phyloP scores from a whole-genome alignment of 2,329 filamentous ascomycete genomes.

The Colletotrichum falcatum region DNA sequence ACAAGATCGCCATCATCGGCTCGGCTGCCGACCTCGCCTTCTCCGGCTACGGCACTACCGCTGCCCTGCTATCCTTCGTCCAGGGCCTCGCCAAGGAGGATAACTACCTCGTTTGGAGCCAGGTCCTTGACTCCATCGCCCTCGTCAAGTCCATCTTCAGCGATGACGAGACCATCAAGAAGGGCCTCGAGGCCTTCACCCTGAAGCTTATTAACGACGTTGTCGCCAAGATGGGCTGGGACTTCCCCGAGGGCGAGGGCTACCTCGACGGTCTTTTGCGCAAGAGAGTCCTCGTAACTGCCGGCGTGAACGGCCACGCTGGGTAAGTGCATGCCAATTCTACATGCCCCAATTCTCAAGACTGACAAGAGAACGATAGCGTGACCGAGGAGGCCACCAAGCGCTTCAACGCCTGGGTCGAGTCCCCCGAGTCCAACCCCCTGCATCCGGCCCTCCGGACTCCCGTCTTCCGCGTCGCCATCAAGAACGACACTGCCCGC shows the following conservation, averaged over 20 bases:
- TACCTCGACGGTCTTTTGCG: constrained; percentile 86
- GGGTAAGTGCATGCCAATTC: constrained; percentile 63
- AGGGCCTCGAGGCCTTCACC: constrained; percentile 81
- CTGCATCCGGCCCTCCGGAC: constrained; percentile 86
- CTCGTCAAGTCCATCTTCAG: constrained; percentile 88
- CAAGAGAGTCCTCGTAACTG: constrained; percentile 81
- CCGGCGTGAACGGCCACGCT: constrained; percentile 81
- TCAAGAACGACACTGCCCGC: constrained; percentile 76
- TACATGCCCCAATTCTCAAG: constrained; percentile 24
- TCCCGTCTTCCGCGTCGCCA: constrained; percentile 82
- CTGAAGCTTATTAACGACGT: constrained; percentile 81
- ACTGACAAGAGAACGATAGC: constrained; percentile 54
- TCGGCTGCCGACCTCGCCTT: constrained; percentile 91
- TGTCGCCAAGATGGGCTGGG: constrained; percentile 86
- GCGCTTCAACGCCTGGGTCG: constrained; percentile 84
- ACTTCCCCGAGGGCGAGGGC: constrained; percentile 81
- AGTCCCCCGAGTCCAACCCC: constrained; percentile 73
- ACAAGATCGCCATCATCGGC: constrained; percentile 93
- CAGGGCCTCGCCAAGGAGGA: constrained; percentile 86
- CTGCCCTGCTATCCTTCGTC: constrained; percentile 84
- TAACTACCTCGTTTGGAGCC: constrained; percentile 90
- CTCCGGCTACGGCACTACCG: constrained; percentile 85
- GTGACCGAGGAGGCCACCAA: constrained; percentile 79
- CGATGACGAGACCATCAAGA: constrained; percentile 77
- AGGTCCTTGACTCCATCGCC: constrained; percentile 81